phyloP scores from a whole-genome alignment of 1,139 yeast species.

The Kurtzmaniella quercitrusa region DNA sequence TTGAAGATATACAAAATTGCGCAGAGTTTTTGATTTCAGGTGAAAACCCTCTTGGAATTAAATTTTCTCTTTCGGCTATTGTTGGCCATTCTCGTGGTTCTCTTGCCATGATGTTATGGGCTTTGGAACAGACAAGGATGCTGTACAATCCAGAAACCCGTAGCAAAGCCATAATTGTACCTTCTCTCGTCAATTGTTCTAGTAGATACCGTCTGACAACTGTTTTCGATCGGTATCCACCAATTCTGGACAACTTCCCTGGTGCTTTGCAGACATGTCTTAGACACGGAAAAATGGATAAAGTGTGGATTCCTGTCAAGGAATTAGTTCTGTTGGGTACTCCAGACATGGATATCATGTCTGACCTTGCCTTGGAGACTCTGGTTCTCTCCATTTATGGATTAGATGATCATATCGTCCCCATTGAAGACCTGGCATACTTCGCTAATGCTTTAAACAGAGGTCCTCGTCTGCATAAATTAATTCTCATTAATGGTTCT shows the following conservation, averaged over 20 bases:
- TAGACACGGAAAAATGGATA: slow-evolving; percentile 48
- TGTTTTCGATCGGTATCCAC: slow-evolving; percentile 32
- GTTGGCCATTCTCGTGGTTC: slow-evolving; percentile 81
- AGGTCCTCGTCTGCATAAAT: slow-evolving; percentile 48
- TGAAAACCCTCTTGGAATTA: slow-evolving; percentile 32
- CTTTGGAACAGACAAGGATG: slow-evolving; percentile 37
- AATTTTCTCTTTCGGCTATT: slow-evolving; percentile 49
- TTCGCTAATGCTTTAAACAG: slow-evolving; percentile 56
- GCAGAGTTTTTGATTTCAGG: slow-evolving; percentile 41
- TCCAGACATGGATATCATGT: slow-evolving; percentile 44
- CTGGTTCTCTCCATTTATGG: slow-evolving; percentile 73
- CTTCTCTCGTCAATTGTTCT: slow-evolving; percentile 67
- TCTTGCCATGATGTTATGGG: slow-evolving; percentile 77
- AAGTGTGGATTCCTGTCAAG: slow-evolving; percentile 37
- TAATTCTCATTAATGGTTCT: slow-evolving; percentile 60
- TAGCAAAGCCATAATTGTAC: slow-evolving; percentile 42
- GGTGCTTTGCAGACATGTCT: slow-evolving; percentile 23
- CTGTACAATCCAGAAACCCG: slow-evolving; percentile 19
- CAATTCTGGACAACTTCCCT: slow-evolving; percentile 15
- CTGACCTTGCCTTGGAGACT: slow-evolving; percentile 41
- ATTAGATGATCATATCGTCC: slow-evolving; percentile 59
- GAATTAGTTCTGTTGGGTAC: slow-evolving; percentile 57
- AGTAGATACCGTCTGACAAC: slow-evolving; percentile 50
- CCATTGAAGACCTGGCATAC: slow-evolving; percentile 55
- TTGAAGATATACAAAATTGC: slow-evolving; percentile 60